Evolutionary conservation across 2,329 filamentous ascomycete species (phyloP).

Genomic region (Claviceps purpurea): DNA sequence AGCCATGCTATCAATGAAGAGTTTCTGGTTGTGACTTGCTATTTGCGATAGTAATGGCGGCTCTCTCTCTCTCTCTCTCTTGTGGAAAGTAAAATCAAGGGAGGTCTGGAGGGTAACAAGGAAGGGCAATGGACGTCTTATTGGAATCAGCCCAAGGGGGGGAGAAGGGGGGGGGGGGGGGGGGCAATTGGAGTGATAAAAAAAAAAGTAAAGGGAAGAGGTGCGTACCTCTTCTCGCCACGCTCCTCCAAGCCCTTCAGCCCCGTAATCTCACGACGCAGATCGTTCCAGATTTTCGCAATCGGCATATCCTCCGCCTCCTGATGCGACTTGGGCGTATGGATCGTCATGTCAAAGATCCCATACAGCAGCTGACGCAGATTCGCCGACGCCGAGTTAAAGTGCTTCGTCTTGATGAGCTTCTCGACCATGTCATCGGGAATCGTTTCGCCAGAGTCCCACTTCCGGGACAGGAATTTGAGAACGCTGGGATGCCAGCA

Average conservation of each 20-base stretch:
- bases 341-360: constrained; percentile 73
- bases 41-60: too few relatives aligned
- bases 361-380: constrained; percentile 69
- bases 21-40: too few relatives aligned
- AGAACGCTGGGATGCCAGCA: constrained; percentile 57
- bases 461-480: constrained; percentile 58
- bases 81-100: too few relatives aligned
- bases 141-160: too few relatives aligned
- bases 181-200: neutral
- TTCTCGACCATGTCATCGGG: constrained; percentile 62
- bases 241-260: constrained; percentile 60
- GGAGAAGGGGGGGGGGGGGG: too few relatives aligned
- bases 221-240: constrained; percentile 39
- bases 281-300: constrained; percentile 55
- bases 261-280: constrained; percentile 58
- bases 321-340: constrained; percentile 55
- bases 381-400: constrained; percentile 70
- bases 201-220: neutral
- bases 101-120: too few relatives aligned
- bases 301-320: constrained; percentile 54
- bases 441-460: constrained; percentile 55
- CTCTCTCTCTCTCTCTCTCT: too few relatives aligned
- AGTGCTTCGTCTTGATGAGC: constrained; percentile 64
- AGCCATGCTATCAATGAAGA: too few relatives aligned
- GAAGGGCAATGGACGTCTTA: too few relatives aligned